Evolutionary conservation across 1,284 basidiomycete species (phyloP).

Genomic region (Ustilago cynodontis): DNA sequence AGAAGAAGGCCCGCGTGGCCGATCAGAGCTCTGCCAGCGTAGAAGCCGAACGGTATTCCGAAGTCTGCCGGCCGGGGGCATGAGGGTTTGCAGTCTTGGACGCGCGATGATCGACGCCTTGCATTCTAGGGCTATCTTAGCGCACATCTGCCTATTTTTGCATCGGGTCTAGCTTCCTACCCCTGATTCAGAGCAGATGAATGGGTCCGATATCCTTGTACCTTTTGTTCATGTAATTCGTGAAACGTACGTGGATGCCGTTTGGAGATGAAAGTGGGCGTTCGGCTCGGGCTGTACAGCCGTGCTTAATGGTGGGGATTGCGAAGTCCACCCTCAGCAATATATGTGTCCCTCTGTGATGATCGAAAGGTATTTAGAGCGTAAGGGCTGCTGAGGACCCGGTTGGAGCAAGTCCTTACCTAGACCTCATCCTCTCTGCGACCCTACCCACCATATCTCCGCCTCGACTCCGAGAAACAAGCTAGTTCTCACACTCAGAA

Average conservation of each 20-base stretch:
- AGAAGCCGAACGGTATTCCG: not conserved
- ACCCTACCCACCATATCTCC: no score
- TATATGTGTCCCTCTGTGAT: no score
- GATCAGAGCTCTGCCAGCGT: not conserved
- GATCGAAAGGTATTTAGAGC: no score
- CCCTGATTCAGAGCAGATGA: not conserved
- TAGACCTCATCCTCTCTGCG: no score
- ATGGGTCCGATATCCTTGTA: not conserved
- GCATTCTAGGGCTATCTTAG: slow-evolving; percentile 3
- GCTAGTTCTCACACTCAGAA: no score
- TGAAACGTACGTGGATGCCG: not conserved
- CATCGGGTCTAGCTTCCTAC: not conserved
- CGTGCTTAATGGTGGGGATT: no score
- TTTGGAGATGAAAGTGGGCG: not conserved
- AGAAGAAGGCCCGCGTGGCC: not conserved
- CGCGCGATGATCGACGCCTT: slow-evolving; percentile 9
- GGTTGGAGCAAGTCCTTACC: no score
- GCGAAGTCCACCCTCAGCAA: no score
- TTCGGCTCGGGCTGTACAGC: no score
- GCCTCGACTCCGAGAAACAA: no score
- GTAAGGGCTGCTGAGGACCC: no score
- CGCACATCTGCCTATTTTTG: not conserved
- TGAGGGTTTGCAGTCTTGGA: not conserved
- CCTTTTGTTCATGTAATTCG: not conserved
- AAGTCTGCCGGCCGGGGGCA: not conserved